phyloP scores from a whole-genome alignment of 2,329 filamentous ascomycete genomes.

The Epicoccum nigrum region DNA sequence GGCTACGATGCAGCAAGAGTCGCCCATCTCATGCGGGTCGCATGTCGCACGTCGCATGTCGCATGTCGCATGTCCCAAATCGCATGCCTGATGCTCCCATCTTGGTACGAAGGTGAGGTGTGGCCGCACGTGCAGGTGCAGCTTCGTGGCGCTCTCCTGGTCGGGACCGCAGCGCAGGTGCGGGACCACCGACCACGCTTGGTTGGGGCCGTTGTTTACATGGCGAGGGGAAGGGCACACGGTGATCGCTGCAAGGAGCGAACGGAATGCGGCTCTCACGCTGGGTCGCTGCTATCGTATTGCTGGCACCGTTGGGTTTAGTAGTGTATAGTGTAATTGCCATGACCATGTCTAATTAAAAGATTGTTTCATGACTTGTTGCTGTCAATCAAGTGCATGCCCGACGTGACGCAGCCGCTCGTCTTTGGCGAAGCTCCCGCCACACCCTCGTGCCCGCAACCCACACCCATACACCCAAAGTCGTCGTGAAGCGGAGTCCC shows the following conservation, averaged over 20 bases:
- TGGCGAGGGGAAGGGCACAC: slow-evolving; percentile 8
- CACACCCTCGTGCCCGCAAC: slow-evolving; percentile 3
- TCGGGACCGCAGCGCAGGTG: slow-evolving; percentile 5
- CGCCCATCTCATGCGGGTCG: not conserved
- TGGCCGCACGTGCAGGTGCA: slow-evolving; percentile 7
- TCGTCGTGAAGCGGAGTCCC: slow-evolving; percentile 1
- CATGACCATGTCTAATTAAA: slow-evolving; percentile 22
- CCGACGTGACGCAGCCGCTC: slow-evolving; percentile 16
- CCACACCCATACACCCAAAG: not conserved
- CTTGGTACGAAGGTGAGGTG: not conserved
- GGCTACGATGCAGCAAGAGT: not conserved
- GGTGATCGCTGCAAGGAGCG: slow-evolving; percentile 17
- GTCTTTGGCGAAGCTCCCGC: slow-evolving; percentile 11
- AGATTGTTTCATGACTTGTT: slow-evolving; percentile 16
- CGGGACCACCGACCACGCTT: slow-evolving; percentile 5
- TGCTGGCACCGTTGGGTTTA: not conserved
- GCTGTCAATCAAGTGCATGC: slow-evolving; percentile 12
- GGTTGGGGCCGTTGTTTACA: slow-evolving; percentile 11
- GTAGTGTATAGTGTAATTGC: slow-evolving; percentile 14
- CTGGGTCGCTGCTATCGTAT: not conserved
- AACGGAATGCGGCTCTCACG: slow-evolving; percentile 7
- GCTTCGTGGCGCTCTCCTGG: slow-evolving; percentile 1
- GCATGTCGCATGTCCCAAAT: no score
- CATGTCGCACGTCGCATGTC: no score
- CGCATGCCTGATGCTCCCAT: no score